Conservation (phyloP, 768 basidiomycete genomes). For the Tulasnella sp. region DNA sequence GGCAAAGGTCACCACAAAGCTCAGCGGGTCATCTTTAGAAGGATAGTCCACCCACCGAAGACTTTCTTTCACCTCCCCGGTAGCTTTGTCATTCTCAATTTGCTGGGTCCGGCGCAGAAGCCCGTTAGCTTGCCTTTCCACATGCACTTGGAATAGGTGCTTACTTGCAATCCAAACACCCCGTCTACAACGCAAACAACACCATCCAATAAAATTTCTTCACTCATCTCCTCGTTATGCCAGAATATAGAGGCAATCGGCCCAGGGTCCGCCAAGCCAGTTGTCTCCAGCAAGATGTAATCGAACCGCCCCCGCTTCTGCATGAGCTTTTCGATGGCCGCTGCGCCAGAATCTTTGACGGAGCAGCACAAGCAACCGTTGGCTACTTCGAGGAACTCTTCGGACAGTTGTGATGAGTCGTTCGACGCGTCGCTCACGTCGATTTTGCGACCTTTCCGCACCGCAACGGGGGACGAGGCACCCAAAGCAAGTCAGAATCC, state of each 20-base stretch:
- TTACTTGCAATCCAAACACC: slow-evolving; percentile 65
- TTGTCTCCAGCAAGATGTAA: slow-evolving; percentile 93
- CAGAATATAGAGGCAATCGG: slow-evolving; percentile 61
- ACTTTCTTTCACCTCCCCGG: slow-evolving; percentile 70
- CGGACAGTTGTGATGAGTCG: slow-evolving; percentile 63
- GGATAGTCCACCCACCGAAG: slow-evolving; percentile 53
- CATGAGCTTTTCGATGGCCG: slow-evolving; percentile 93
- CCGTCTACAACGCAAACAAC: slow-evolving; percentile 92
- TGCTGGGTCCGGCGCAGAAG: slow-evolving; percentile 49
- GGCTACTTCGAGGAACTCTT: slow-evolving; percentile 87
- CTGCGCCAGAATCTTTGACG: slow-evolving; percentile 88
- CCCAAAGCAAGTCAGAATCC: background rate
- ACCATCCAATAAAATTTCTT: slow-evolving; percentile 56
- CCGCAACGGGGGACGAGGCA: background rate
- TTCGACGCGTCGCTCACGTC: slow-evolving; percentile 59
- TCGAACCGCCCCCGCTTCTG: slow-evolving; percentile 82
- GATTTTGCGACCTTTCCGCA: slow-evolving; percentile 68
- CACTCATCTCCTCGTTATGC: slow-evolving; percentile 45
- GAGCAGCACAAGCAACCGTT: slow-evolving; percentile 99
- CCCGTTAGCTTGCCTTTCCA: background rate
- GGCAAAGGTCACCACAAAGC: background rate
- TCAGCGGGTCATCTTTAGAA: background rate
- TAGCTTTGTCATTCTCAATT: slow-evolving; percentile 73
- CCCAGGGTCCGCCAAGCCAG: slow-evolving; percentile 86
- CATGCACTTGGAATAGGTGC: slow-evolving; percentile 17